These are phyloP conservation scores for Psilocybe azurescens DNA, from an alignment of 768 basidiomycete species.

Conservation along the genomic window DNA sequence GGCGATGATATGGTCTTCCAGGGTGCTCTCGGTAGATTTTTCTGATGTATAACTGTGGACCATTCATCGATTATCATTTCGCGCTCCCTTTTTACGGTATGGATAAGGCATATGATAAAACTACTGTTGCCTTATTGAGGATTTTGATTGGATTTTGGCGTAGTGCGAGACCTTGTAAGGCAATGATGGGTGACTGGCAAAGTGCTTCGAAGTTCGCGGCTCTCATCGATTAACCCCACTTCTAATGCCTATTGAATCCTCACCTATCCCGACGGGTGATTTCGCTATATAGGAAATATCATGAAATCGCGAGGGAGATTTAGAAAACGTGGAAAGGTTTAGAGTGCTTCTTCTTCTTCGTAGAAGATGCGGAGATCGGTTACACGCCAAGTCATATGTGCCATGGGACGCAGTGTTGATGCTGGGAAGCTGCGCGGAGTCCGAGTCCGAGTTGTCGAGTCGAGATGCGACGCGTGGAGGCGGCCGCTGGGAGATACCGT, in stretches of 20 bases:
- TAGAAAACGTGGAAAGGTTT: background rate
- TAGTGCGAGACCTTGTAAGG: background rate
- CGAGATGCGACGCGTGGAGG: no score
- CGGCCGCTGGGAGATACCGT: no score
- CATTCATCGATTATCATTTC: background rate
- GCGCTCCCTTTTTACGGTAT: background rate
- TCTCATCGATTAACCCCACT: background rate
- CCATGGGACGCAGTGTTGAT: background rate
- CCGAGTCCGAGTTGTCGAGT: no score
- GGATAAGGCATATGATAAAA: background rate
- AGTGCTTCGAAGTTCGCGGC: background rate
- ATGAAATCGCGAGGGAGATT: background rate
- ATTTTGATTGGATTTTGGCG: background rate
- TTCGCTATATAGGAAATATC: background rate
- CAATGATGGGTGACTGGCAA: background rate
- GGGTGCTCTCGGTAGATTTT: background rate
- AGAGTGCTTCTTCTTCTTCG: background rate
- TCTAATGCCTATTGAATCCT: no score
- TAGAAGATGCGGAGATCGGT: background rate
- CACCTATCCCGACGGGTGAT: background rate
- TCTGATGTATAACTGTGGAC: background rate
- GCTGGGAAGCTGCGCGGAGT: background rate
- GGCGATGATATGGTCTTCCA: background rate
- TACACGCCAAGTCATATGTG: background rate
- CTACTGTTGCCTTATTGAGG: background rate